Evolutionary conservation across 331 rosid species (phyloP), one percentile per base, ranked within the genome.

Genomic region (Ulmus americana): DNA sequence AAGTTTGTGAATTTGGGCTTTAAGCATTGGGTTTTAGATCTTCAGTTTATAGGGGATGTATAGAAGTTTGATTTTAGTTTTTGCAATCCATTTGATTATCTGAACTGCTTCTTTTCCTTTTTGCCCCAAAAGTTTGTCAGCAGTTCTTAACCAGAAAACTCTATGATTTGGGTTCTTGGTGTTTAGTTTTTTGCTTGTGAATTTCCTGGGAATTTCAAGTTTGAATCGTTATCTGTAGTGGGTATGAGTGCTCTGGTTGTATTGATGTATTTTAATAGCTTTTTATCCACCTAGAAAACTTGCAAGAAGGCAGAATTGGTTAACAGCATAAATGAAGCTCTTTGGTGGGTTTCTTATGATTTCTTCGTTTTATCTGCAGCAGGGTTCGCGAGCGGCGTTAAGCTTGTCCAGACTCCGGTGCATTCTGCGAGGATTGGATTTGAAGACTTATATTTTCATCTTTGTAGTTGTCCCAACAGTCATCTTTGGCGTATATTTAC

Each of bases 321-420:
- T 1, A 0, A 13, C 14, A 49, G 15, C 54, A n/a, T 18, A 49
- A 49, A 10, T 49, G 18, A 49, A 48, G 14, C 38, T 45, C 14
- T 22, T 22, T 4, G 3, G n/a, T 0, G 35, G 55, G 20, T 35
- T 61, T 59, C 10, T 49, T 44, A 65, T 45, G 35, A 59, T 41
- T 22, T 62, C 56, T 48, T 53, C 15, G 64, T 59, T 82, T 63
- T 14, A 12, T 71, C 14, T 63, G 61, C 71, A 46, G 84, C 90
- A 86, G 95, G 97, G 86, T 62, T 49, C 87, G 45, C 81, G 75
- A 41, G 77, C 74, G 12, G 83, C 80, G 5, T 67, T 80, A 53
- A 76, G 82, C 77, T 76, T 88, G 82, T 81, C 96, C 18, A 84
- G 96, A 78, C 84, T 91, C 6, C 76, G 74, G 20, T 91, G 97